Evolutionary conservation across 1,139 yeast species (phyloP), one percentile per base, ranked within the genome.

Genomic region (Debaryomyces sp.): DNA sequence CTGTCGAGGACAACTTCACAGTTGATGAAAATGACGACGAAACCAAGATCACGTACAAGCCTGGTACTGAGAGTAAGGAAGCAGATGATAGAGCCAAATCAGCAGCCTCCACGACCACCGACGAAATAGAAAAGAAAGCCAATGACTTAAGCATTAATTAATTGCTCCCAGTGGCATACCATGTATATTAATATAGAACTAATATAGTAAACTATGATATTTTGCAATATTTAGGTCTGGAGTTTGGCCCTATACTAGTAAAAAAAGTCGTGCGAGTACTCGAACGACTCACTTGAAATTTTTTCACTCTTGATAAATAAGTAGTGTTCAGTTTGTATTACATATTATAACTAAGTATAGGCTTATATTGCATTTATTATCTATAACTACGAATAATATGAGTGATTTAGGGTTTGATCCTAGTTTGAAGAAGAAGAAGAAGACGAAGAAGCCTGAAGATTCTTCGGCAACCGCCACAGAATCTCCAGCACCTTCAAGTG

Each of bases 371-470:
- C 41, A 33, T 40, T 32, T 15, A 47, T 32, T 18, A 39, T 18
- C 30, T 43, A 35, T 30, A 41, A 39, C 22, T 35, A 44, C 39
- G 37, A 38, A 26, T 40, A 55, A 40, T 43, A 76, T 76, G 81
- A 69, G 76, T 62, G 91, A 85, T 59, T 76, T 86, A 67, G 92
- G 90, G 53, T 86, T 87, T 66, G 95, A 87, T 68, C 89, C 90
- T 51, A 70, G 83, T 37, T 75, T 85, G 65, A 89, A 89, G 80
- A 89, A 89, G 80, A 90, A 90, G 84, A 89, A 89, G 91, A 87
- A 87, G 84, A 64, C 73, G 55, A 68, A 72, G 59, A 78, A 76
- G 73, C 64, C 66, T 18, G 81, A 72, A 43, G 67, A 63, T 27
- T 75, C 65, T 27, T 62, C 74, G 36, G 70, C 61, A 52, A 63